Evolutionary conservation across 805 yeast species (phyloP).

Genomic region (Maudiozyma saulgeensis): DNA sequence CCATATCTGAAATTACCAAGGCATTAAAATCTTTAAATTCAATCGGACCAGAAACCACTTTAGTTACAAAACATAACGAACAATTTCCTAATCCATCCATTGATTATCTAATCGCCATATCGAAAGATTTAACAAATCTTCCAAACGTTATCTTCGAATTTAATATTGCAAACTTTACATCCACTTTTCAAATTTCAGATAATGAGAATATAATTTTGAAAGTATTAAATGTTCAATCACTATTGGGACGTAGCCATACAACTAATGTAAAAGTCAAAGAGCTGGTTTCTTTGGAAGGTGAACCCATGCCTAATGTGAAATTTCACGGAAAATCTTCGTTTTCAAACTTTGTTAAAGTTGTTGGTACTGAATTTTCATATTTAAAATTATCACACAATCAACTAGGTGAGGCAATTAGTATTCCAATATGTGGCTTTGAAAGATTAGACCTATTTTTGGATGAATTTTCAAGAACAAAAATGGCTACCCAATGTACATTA

Average conservation of each 20-base stretch:
- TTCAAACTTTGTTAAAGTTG: slow-evolving; percentile 19
- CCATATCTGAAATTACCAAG: slow-evolving; percentile 13
- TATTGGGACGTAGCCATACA: slow-evolving; percentile 10
- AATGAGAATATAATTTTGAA: slow-evolving; percentile 16
- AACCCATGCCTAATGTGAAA: neutral
- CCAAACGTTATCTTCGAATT: slow-evolving; percentile 20
- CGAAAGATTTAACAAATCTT: slow-evolving; percentile 3
- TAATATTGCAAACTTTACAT: slow-evolving; percentile 19
- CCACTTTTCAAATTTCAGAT: slow-evolving; percentile 15
- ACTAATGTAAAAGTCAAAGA: neutral
- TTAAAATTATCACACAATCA: slow-evolving; percentile 7
- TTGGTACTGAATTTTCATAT: slow-evolving; percentile 15
- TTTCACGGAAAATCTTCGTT: slow-evolving; percentile 4
- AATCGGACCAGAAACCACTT: neutral
- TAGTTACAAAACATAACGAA: neutral
- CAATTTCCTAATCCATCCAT: neutral
- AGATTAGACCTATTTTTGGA: slow-evolving; percentile 21
- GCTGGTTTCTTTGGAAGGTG: neutral
- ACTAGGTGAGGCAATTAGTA: slow-evolving; percentile 6
- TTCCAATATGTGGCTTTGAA: slow-evolving; percentile 24
- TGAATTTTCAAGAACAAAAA: slow-evolving; percentile 8
- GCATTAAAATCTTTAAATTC: slow-evolving; percentile 1
- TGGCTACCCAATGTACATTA: slow-evolving; percentile 18
- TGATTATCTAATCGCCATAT: neutral
- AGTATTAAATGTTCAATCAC: slow-evolving; percentile 15